These are phyloP conservation scores for Cyclotella atomus DNA, from an alignment of 108 stramenopile genomes.

Conservation along the genomic window DNA sequence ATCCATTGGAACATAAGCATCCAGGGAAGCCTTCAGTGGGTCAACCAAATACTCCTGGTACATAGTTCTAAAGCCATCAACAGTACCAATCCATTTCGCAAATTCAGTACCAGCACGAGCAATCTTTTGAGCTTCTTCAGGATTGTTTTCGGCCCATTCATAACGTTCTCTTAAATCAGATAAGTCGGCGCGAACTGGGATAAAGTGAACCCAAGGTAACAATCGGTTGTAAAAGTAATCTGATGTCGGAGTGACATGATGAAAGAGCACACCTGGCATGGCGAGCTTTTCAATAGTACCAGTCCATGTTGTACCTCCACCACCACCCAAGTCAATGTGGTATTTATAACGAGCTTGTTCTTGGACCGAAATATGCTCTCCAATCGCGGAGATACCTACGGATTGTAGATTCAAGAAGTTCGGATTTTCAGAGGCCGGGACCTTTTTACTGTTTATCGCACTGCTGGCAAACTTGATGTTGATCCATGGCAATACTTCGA, in stretches of 20 bases:
- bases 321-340: slow-evolving; percentile 62
- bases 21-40: slow-evolving; percentile 10
- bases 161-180: slow-evolving; percentile 26
- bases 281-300: slow-evolving; percentile 54
- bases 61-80: slow-evolving; percentile 14
- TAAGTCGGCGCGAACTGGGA: slow-evolving; percentile 38
- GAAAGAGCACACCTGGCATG: slow-evolving; percentile 50
- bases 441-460: slow-evolving; percentile 41
- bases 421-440: slow-evolving; percentile 9
- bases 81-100: slow-evolving; percentile 6
- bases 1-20: slow-evolving; percentile 31
- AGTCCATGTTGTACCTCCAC: slow-evolving; percentile 58
- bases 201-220: slow-evolving; percentile 48
- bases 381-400: slow-evolving; percentile 30
- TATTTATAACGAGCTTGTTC: slow-evolving; percentile 51
- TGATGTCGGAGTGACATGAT: slow-evolving; percentile 47
- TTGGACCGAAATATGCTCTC: slow-evolving; percentile 24
- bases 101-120: slow-evolving; percentile 13
- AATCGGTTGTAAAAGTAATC: slow-evolving; percentile 49
- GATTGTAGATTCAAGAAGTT: slow-evolving; percentile 16
- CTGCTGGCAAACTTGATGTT: slow-evolving; percentile 66
- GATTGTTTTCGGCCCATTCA: slow-evolving; percentile 40
- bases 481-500: slow-evolving; percentile 31
- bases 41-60: slow-evolving; percentile 12
- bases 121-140: slow-evolving; percentile 7